A percentile compares a stretch with the other conserved stretches of the same genome.
phyloP scores from a whole-genome alignment of 495 filamentous ascomycete species.

The Lichenothelia convexa region DNA sequence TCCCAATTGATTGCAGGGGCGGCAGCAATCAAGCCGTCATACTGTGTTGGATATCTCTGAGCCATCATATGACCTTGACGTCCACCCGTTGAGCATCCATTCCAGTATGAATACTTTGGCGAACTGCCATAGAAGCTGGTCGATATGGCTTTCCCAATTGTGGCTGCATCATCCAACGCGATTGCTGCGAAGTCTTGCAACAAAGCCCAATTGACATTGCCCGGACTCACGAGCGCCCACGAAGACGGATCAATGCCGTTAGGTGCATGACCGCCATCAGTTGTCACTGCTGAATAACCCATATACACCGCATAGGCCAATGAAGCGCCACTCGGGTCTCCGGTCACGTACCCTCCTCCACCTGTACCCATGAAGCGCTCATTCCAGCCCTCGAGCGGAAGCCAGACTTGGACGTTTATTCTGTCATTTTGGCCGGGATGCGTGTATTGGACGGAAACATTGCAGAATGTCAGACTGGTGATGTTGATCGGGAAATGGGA shows the following conservation, averaged over 20 bases:
- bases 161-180: constrained; percentile 8
- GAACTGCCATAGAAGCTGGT: constrained; percentile 10
- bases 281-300: constrained; percentile 8
- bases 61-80: constrained; percentile 12
- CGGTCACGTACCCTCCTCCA: constrained; percentile 9
- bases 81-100: constrained; percentile 16
- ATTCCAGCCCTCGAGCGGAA: constrained; percentile 25
- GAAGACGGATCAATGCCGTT: not conserved
- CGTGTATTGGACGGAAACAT: constrained; percentile 28
- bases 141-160: constrained; percentile 12
- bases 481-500: not conserved
- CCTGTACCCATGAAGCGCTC: constrained; percentile 16
- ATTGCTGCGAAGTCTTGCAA: constrained; percentile 16
- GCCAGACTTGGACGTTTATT: constrained; percentile 19
- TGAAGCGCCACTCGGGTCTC: not conserved
- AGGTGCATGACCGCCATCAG: constrained; percentile 9
- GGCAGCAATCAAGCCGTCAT: constrained; percentile 14
- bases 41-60: constrained; percentile 12
- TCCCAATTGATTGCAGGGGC: constrained; percentile 20
- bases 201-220: constrained; percentile 13
- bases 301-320: constrained; percentile 4
- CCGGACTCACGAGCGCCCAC: constrained; percentile 15
- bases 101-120: constrained; percentile 14
- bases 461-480: constrained; percentile 22
- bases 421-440: constrained; percentile 24